These are phyloP conservation scores for Ogataea corticis DNA, from an alignment of 805 yeast species.

Conservation along the genomic window DNA sequence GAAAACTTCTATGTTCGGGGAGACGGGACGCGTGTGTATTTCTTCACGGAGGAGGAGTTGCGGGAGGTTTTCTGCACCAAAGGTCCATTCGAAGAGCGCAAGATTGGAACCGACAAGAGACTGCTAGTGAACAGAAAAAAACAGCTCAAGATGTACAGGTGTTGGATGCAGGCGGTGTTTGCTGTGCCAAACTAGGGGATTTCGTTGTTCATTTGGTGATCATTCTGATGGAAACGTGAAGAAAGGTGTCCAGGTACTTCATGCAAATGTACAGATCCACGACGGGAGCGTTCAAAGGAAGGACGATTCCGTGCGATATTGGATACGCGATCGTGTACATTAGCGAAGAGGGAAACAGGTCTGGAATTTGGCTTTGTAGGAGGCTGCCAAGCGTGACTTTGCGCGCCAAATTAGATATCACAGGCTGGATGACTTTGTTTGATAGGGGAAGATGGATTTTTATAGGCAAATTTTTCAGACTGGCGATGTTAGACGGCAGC, in stretches of 20 bases:
- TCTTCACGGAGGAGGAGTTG: constrained; percentile 92
- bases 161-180: constrained; percentile 95
- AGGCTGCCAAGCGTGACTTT: constrained; percentile 39
- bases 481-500: constrained; percentile 24
- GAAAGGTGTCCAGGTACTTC: constrained; percentile 62
- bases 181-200: constrained; percentile 29
- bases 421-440: constrained; percentile 38
- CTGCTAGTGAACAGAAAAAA: constrained; percentile 89
- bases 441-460: constrained; percentile 44
- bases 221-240: constrained; percentile 54
- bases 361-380: constrained; percentile 44
- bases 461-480: constrained; percentile 46
- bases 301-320: constrained; percentile 54
- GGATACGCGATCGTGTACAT: constrained; percentile 42
- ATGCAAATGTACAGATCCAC: constrained; percentile 46
- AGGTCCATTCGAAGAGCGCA: constrained; percentile 59
- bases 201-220: constrained; percentile 5
- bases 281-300: constrained; percentile 47
- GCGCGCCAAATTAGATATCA: constrained; percentile 18
- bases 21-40: constrained; percentile 96
- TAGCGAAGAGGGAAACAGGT: constrained; percentile 43
- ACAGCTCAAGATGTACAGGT: constrained; percentile 91
- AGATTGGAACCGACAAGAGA: constrained; percentile 87
- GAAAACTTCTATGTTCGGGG: constrained; percentile 96
- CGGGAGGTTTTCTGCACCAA: constrained; percentile 64